A percentile compares a stretch with the other conserved stretches of the same genome.
Conservation (phyloP, 2,329 filamentous ascomycete species). For the Aspergillus fischeri region DNA sequence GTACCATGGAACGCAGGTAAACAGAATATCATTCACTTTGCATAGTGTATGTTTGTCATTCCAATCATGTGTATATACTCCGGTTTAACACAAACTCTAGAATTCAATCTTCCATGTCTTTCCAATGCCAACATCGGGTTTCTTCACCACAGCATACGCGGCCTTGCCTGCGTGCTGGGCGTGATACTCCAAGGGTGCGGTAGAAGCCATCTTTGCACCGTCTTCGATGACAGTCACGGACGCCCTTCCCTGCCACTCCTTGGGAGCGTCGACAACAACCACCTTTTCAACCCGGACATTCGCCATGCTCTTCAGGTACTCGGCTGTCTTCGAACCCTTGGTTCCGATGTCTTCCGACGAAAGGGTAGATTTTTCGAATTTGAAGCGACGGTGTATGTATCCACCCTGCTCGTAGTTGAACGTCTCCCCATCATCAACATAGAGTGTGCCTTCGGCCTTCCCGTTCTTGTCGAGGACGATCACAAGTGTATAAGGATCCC, state of each 20-base stretch:
- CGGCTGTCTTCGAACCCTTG: constrained; percentile 60
- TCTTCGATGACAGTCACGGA: constrained; percentile 50
- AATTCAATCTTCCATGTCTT: constrained; percentile 63
- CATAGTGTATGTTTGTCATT: neutral
- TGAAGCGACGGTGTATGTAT: constrained; percentile 81
- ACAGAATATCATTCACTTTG: neutral
- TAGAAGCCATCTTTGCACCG: constrained; percentile 40
- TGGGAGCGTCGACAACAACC: constrained; percentile 74
- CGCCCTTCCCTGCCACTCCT: constrained; percentile 63
- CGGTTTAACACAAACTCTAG: constrained; percentile 7
- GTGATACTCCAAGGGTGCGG: constrained; percentile 57
- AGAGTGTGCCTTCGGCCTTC: constrained; percentile 75
- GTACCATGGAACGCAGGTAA: no score
- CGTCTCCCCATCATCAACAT: constrained; percentile 88
- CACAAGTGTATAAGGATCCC: constrained; percentile 91
- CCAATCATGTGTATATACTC: neutral
- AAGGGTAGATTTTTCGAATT: constrained; percentile 58
- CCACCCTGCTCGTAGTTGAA: constrained; percentile 83
- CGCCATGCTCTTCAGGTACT: constrained; percentile 75
- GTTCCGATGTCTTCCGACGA: constrained; percentile 63
- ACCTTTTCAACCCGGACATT: constrained; percentile 78
- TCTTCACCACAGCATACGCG: constrained; percentile 60
- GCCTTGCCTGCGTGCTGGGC: constrained; percentile 52
- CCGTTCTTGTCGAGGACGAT: constrained; percentile 65
- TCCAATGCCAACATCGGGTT: constrained; percentile 59